phyloP scores from a whole-genome alignment of 805 yeast species.

The Geotrichum ghanense region DNA sequence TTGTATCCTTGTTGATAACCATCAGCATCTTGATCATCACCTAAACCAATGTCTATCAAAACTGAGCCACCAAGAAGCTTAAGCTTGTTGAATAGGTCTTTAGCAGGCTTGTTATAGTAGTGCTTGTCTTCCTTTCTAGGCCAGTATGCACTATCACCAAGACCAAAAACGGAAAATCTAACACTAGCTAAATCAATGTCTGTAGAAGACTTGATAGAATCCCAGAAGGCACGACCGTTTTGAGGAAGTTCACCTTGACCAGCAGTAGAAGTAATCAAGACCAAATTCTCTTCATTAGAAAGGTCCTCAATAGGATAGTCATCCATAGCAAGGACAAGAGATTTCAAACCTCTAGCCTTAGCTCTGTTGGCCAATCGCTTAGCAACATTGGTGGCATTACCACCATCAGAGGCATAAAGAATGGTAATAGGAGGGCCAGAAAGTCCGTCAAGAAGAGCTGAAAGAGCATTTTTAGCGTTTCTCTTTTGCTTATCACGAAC shows the following conservation, averaged over 20 bases:
- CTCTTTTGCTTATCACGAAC: constrained; percentile 46
- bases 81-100: constrained; percentile 57
- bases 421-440: constrained; percentile 87
- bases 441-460: constrained; percentile 68
- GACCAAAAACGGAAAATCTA: constrained; percentile 55
- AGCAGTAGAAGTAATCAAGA: constrained; percentile 61
- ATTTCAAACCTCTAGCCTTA: constrained; percentile 63
- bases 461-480: constrained; percentile 68
- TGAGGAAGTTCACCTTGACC: constrained; percentile 86
- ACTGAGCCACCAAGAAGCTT: constrained; percentile 62
- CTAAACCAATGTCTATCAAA: constrained; percentile 68
- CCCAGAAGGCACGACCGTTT: constrained; percentile 72
- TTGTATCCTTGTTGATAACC: constrained; percentile 88
- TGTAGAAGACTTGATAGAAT: constrained; percentile 45
- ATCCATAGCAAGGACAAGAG: constrained; percentile 56
- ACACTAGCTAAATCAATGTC: constrained; percentile 53
- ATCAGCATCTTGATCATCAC: constrained; percentile 97
- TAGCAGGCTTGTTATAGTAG: constrained; percentile 85
- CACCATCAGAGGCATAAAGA: constrained; percentile 87
- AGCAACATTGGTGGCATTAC: constrained; percentile 75
- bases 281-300: constrained; percentile 56
- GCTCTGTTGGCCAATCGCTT: constrained; percentile 71
- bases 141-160: constrained; percentile 86
- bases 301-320: constrained; percentile 64
- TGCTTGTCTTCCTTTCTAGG: constrained; percentile 93